phyloP scores from a whole-genome alignment of 805 yeast genomes.

The Candida easanensis region DNA sequence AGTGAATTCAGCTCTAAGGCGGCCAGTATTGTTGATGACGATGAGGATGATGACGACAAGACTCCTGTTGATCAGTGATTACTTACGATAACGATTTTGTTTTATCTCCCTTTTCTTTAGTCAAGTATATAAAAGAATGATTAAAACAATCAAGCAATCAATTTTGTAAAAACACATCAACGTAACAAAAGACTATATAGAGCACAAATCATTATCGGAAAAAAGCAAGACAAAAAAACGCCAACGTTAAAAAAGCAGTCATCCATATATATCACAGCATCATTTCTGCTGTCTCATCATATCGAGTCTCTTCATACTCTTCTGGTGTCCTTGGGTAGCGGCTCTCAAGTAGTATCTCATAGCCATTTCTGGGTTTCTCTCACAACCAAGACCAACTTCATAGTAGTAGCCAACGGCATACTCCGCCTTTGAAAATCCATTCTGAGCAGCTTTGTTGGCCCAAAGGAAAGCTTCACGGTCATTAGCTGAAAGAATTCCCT shows the following conservation, averaged over 20 bases:
- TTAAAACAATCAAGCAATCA: background rate
- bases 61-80: background rate
- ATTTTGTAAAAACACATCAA: background rate
- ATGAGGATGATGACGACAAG: background rate
- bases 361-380: conserved; percentile 41
- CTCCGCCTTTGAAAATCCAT: conserved; percentile 59
- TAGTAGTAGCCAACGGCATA: conserved; percentile 67
- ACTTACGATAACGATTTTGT: too few species aligned
- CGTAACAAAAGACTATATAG: too few species aligned
- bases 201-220: background rate
- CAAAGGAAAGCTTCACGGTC: conserved; percentile 66
- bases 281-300: conserved; percentile 7
- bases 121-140: too few species aligned
- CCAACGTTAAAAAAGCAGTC: background rate
- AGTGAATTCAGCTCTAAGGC: conserved; percentile 1
- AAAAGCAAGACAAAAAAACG: background rate
- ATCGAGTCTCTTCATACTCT: conserved; percentile 40
- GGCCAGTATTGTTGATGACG: background rate
- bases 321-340: conserved; percentile 58
- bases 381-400: conserved; percentile 63
- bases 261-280: background rate
- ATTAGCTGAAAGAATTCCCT: conserved; percentile 48
- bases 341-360: conserved; percentile 53
- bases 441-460: conserved; percentile 61
- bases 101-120: too few species aligned